A percentile compares a stretch with the other conserved stretches of the same genome.
These are phyloP conservation scores for Trichoderma gracile DNA, from an alignment of 2,329 filamentous ascomycete genomes.

Conservation along the genomic window DNA sequence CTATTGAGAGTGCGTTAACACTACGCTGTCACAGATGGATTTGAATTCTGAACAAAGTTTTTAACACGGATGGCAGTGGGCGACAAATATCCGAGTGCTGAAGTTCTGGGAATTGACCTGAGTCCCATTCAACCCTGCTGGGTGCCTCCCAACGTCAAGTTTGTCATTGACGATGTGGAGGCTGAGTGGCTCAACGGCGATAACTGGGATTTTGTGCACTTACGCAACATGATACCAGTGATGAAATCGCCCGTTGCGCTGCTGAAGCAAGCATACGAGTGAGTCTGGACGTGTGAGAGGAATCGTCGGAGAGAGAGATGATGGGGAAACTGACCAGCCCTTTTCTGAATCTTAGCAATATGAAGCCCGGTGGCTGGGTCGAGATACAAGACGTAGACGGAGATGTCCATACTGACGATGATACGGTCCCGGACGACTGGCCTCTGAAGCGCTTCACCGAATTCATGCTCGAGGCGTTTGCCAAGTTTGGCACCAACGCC, in stretches of 20 bases:
- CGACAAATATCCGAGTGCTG: constrained; percentile 40
- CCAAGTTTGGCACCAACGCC: constrained; percentile 41
- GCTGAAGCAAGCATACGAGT: constrained; percentile 37
- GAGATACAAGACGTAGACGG: constrained; percentile 45
- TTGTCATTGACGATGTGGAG: constrained; percentile 41
- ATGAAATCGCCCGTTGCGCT: constrained; percentile 37
- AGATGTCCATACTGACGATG: constrained; percentile 40
- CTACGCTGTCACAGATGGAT: not conserved
- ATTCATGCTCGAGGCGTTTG: constrained; percentile 41
- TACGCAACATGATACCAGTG: constrained; percentile 49
- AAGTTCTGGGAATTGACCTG: constrained; percentile 43
- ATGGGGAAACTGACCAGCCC: not conserved
- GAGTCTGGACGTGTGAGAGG: too few species aligned
- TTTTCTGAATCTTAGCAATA: constrained; percentile 31
- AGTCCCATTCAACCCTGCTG: constrained; percentile 44
- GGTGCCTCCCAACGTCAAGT: constrained; percentile 45
- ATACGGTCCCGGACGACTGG: constrained; percentile 31
- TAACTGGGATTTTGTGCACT: constrained; percentile 37
- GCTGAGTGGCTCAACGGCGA: constrained; percentile 36
- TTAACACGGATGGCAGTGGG: constrained; percentile 30
- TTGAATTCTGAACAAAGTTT: not conserved
- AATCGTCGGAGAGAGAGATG: too few species aligned
- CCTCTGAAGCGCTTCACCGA: constrained; percentile 28
- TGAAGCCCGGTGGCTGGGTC: constrained; percentile 48
- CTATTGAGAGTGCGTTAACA: constrained; percentile 40